Base-by-base conservation (phyloP, 768 basidiomycete species). In the Amanita jacksonii region DNA sequence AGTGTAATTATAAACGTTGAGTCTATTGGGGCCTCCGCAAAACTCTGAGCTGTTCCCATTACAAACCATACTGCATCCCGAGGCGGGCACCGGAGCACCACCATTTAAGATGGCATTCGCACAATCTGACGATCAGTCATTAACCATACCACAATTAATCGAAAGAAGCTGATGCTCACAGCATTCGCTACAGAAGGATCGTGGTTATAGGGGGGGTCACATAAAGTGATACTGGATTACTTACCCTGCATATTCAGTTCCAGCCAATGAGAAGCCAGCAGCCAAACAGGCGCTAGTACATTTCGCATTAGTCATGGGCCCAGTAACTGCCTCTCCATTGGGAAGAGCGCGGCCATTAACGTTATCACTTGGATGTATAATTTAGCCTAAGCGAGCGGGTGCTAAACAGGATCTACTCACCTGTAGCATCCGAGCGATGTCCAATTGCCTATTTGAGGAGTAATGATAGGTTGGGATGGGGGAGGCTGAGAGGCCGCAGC, bases 391-490 rank as follows among this genome's bases (percentile, higher is more conserved):
- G 30, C 15, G 22, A 35, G 38, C 23, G 25, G 15, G 15, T 1
- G 5, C 23, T 62, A 30, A 68, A 67, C 43, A 61, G 49, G 16
- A 44, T 48, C 40, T 23, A 53, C 68, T 47, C 52, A 81, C 84
- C 64, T 79, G 63, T 74, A 85, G 57, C 85, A 88, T n/a, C 85
- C 85, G 23, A 86, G 69, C 0, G 76, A 79, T 5, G 62, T 56
- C 84, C 85, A 87, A 22, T 71, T 63, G 3, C 81, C 83, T 13
- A 42, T 42, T 23, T 42, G 41, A 3, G 70, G 63, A 0, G 73
- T 68, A 15, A 73, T 75, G 10, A 62, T 49, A 0, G 85, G n/a
- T n/a, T n/a, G n/a, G n/a, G n/a, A n/a, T n/a, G n/a, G n/a, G n/a
- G n/a, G n/a, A n/a, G n/a, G n/a, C n/a, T n/a, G n/a, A n/a, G n/a